These are phyloP conservation scores for Hippophae tibetana DNA, from an alignment of 306 rosid species.

Conservation along the genomic window DNA sequence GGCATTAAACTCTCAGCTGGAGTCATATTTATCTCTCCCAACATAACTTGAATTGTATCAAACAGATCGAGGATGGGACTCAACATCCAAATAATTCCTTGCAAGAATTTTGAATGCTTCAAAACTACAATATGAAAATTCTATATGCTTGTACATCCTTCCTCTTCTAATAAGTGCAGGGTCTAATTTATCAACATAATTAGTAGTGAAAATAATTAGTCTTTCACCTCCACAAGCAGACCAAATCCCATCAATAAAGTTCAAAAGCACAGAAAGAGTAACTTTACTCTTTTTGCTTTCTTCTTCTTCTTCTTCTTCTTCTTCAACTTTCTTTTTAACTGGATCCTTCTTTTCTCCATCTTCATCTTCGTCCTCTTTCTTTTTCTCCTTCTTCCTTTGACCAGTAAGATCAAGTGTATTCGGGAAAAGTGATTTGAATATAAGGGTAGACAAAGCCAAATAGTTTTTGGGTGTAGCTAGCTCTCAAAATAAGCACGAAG, in stretches of 20 bases:
- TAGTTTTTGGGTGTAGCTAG: conserved; percentile 6
- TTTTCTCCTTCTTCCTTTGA: conserved; percentile 2
- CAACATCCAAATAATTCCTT: conserved; percentile 45
- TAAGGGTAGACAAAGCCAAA: conserved; percentile 21
- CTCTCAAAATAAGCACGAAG: conserved; percentile 7
- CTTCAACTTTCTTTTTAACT: conserved; percentile 4
- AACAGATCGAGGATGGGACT: conserved; percentile 33
- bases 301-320: conserved; percentile 23
- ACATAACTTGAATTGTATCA: conserved; percentile 22
- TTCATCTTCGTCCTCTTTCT: neutral
- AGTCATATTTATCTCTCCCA: conserved; percentile 37
- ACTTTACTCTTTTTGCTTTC: conserved; percentile 26
- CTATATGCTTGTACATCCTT: conserved; percentile 63
- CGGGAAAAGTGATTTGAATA: conserved; percentile 30
- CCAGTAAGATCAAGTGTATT: conserved; percentile 12
- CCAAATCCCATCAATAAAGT: conserved; percentile 68
- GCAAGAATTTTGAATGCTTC: conserved; percentile 58
- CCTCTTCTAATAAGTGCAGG: conserved; percentile 67
- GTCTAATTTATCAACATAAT: conserved; percentile 48
- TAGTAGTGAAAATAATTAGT: conserved; percentile 49
- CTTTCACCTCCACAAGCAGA: conserved; percentile 68
- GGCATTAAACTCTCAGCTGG: conserved; percentile 72
- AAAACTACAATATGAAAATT: conserved; percentile 45
- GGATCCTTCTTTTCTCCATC: conserved; percentile 15
- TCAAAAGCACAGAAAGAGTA: conserved; percentile 56